Evolutionary conservation across 139 green algal genomes (phyloP).

Genomic region (Pseudopediastrum boryanum): DNA sequence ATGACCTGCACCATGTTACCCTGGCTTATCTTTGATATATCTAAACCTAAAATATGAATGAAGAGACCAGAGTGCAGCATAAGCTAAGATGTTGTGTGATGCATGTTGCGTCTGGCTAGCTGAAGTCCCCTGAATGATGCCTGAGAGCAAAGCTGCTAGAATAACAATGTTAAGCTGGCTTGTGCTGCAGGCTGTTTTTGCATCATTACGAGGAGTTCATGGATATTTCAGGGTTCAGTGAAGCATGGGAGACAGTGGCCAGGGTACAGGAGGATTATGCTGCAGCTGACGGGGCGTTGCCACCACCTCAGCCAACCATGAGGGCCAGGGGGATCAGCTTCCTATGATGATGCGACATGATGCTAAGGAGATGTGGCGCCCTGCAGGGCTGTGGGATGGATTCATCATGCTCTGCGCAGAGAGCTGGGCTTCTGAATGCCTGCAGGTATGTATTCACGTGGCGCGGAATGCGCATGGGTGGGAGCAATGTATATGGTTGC

Average conservation of each 20-base stretch:
- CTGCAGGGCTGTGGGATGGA: too few species aligned
- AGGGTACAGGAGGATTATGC: constrained; percentile 50
- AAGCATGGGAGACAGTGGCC: constrained; percentile 46
- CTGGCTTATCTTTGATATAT: neutral
- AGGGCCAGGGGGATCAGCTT: constrained; percentile 48
- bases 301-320: constrained; percentile 43
- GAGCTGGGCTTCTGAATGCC: too few species aligned
- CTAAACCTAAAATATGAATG: neutral
- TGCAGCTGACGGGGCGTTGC: constrained; percentile 36
- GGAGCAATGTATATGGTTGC: too few species aligned
- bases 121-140: neutral
- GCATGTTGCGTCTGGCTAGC: neutral
- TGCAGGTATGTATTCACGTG: too few species aligned
- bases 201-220: constrained; percentile 84
- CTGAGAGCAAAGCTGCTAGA: neutral
- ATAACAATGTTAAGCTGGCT: neutral
- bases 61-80: too few species aligned
- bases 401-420: too few species aligned
- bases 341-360: constrained; percentile 24
- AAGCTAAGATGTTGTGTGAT: neutral
- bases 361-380: too few species aligned
- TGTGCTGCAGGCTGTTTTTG: constrained; percentile 58
- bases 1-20: neutral
- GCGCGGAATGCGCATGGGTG: too few species aligned
- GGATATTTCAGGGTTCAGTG: constrained; percentile 56